Percentiles rank a stretch among this genome's conserved stretches.
Conservation (phyloP, 306 rosid species). For the Luffa acutangula region DNA sequence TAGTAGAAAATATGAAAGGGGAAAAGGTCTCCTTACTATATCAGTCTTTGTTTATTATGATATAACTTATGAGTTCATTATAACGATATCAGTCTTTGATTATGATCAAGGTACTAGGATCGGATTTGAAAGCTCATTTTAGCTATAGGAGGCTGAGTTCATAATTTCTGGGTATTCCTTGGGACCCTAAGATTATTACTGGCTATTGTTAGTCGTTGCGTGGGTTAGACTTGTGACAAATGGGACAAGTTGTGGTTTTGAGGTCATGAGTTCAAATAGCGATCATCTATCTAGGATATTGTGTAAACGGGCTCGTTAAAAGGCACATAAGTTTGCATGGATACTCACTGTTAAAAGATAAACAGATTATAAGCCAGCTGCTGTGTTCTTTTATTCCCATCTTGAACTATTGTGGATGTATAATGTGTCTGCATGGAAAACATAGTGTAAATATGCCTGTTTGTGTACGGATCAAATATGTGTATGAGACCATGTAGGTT, state of each 20-base stretch:
- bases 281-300: neutral
- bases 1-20: neutral
- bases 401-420: neutral
- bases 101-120: neutral
- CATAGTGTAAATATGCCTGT: neutral
- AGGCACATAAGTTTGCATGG: neutral
- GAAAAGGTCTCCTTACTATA: neutral
- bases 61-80: neutral
- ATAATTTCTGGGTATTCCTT: neutral
- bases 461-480: neutral
- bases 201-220: neutral
- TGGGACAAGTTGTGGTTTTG: neutral
- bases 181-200: neutral
- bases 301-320: neutral
- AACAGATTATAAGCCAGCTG: neutral
- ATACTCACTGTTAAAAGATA: neutral
- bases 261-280: neutral
- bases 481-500: neutral
- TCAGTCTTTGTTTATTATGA: neutral
- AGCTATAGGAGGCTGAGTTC: neutral
- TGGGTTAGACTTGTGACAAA: neutral
- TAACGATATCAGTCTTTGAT: neutral
- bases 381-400: neutral
- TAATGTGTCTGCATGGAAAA: neutral
- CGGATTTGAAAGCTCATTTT: neutral